Evolutionary conservation across 2,329 filamentous ascomycete species (phyloP), one percentile per base, ranked within the genome.

Genomic region (Verticillium klebahnii): DNA sequence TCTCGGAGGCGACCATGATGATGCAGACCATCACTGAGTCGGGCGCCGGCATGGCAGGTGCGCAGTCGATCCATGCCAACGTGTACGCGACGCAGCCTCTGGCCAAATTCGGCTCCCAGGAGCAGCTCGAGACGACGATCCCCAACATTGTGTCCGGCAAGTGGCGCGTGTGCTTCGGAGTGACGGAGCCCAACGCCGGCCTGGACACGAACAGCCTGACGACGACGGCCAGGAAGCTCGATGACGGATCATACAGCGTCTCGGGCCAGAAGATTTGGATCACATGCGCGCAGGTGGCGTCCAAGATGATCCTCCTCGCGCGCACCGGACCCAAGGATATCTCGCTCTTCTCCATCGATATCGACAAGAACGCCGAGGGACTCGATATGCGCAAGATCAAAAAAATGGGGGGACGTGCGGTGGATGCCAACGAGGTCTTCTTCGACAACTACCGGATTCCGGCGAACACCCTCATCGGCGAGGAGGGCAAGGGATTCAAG

Each of bases 201-300:
- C 83, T 96, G 1, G 89, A 96, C 63, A 96, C 91, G 0, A 77
- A 93, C 12, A 85, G 87, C 52, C 77, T 96, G 3, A 82, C 80
- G 45, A 94, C 91, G 0, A 75, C 77, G 6, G 91, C 91, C 0
- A 81, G 74, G 34, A 84, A 81, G 66, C 69, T 73, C 40, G 61
- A 64, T 3, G 83, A 86, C 23, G 84, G 84, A 15, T 81, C 78
- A 4, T 96, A 93, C 71, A 79, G 76, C 1, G 81, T 96, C 12
- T 85, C 85, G 0, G 91, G 92, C 0, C 90, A 94, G 71, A 96
- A 96, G 77, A 93, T 94, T 60, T 96, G 92, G 92, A 96, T 95
- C 60, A 91, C 91, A 0, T 93, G 87, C 60, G 92, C 92, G 0
- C 91, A 96, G 71, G 89, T 94, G 0, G 91, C 92, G 0, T 82